Evolutionary conservation across 768 basidiomycete species (phyloP), one percentile per base, ranked within the genome.

Genomic region (Amanita pallidorosea): DNA sequence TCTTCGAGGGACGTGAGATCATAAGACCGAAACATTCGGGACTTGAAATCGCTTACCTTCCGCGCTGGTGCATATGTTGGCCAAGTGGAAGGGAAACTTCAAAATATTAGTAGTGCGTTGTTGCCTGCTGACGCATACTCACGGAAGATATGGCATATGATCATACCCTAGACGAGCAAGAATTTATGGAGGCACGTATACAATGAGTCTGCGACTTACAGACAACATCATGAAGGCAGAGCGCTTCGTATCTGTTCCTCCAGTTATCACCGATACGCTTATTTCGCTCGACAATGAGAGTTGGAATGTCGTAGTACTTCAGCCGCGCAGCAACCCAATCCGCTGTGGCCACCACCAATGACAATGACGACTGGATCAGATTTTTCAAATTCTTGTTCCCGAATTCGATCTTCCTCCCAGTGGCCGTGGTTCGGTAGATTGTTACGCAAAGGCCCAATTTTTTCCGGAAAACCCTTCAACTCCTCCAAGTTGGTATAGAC

Each of bases 301-400:
- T 64, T 3, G 67, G 55, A 11, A 87, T 65, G 11, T 72, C 77
- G 44, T 85, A 65, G 40, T 66, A 67, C 55, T 78, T 78, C 48
- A 87, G 65, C 17, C 83, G 69, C 3, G 83, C 80, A 1, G 81
- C 81, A 5, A 80, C 71, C 74, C 6, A 88, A 64, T 0, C 83
- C 84, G 52, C 71, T 74, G 52, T 84, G 84, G 0, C 81, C 81
- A 0, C 67, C 80, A 7, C 81, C 79, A 20, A 82, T 62, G 48
- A 83, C 65, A 27, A 82, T 56, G 2, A 79, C 80, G 1, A 68
- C 68, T 0, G 83, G 81, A 42, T 76, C 71, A 1, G 54, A 56
- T 17, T 70, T 67, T 33, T 60, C 63, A 54, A 79, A 79, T 29
- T 72, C 68, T 17, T 56, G 46, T 52, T 73, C 69, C 29, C 56